phyloP scores from a whole-genome alignment of 805 yeast species.

The Lipomyces mesembrius region DNA sequence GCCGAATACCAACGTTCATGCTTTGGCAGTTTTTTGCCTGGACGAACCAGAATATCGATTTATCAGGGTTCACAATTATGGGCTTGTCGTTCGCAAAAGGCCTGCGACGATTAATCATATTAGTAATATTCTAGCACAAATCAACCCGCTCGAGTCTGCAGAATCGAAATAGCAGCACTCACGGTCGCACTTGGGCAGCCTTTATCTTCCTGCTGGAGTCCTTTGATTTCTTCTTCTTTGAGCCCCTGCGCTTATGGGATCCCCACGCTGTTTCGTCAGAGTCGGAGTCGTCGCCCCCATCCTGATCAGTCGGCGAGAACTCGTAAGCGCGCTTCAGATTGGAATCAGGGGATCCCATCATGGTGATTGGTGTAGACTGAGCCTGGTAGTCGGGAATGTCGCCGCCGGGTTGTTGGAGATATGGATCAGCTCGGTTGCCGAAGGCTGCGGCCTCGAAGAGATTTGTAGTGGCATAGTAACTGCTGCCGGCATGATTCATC shows the following conservation, averaged over 20 bases:
- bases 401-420: neutral
- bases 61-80: constrained; percentile 26
- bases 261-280: constrained; percentile 9
- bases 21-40: constrained; percentile 33
- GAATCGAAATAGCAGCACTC: constrained; percentile 3
- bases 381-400: constrained; percentile 5
- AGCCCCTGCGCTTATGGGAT: neutral
- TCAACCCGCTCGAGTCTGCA: neutral
- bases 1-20: constrained; percentile 27
- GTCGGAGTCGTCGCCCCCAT: constrained; percentile 14
- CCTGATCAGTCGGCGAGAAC: constrained; percentile 10
- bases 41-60: constrained; percentile 22
- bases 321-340: constrained; percentile 3
- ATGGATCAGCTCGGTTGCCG: constrained; percentile 2
- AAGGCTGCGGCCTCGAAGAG: constrained; percentile 13
- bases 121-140: neutral
- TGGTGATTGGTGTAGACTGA: neutral
- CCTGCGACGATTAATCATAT: neutral
- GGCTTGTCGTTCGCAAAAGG: constrained; percentile 32
- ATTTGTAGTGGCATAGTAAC: constrained; percentile 10
- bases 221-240: constrained; percentile 10
- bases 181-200: constrained; percentile 12
- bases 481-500: constrained; percentile 6
- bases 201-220: constrained; percentile 4
- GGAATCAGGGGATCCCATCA: constrained; percentile 5